Base-by-base conservation (phyloP, 371 early-diverging fungal genomes). In the Parasitella parasitica region DNA sequence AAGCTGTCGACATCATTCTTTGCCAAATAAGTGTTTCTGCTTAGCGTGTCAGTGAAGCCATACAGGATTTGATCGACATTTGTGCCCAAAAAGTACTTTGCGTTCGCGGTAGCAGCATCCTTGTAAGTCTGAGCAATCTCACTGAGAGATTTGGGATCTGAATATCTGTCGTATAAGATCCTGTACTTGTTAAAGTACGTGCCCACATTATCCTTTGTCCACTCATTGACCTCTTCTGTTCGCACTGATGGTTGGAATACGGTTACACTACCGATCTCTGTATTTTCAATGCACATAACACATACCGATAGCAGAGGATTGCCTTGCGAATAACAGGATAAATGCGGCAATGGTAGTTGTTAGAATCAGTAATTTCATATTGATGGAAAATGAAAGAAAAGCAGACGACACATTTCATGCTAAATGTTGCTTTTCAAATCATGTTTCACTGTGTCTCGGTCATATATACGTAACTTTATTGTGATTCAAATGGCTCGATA, bases 111-210 rank as follows among this genome's bases (percentile, higher is more conserved):
- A n/a, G 57, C 57, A 30, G 63, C 61, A 27, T 70, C 63, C 26
- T 62, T 66, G 37, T 70, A 70, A 3, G 62, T 34, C 26, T 60
- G 49, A 3, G 56, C 63, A 18, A 54, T 60, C 11, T 59, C 63
- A 7, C 52, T 34, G 18, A 66, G 53, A 2, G 64, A 51, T n/a
- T 51, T 52, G 9, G 57, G 43, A 16, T 61, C 67, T 41, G 12
- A 6, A 9, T 53, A 50, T 34, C 54, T 65, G 24, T 70, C 66
- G 35, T 66, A 59, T 4, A 56, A 20, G 22, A 59, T 54, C 3
- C 64, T 69, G 66, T 76, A 76, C 35, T 69, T 76, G 41, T 73
- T 66, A 24, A 79, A 62, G 53, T 72, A 79, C 0, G 59, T 35
- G 4, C 61, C 53, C 8, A 71, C 16, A 41, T 65, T 64, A 27